Evolutionary conservation across 768 basidiomycete genomes (phyloP).

Genomic region (Trametes meyenii): DNA sequence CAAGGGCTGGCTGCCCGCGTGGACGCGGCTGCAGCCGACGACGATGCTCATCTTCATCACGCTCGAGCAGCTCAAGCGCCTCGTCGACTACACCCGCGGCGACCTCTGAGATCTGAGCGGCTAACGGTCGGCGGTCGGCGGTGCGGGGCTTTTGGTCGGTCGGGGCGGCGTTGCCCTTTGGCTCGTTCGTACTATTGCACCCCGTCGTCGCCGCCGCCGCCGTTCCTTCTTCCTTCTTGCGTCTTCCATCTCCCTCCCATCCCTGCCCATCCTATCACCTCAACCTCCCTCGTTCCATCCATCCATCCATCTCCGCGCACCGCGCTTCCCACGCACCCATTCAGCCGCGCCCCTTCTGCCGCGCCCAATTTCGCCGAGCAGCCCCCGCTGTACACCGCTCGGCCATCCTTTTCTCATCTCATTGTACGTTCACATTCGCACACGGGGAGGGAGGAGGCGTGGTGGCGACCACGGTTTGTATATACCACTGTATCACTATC

Average conservation of each 20-base stretch:
- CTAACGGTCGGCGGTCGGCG: too few relatives aligned
- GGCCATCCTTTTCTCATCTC: not conserved
- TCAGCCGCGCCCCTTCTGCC: not conserved
- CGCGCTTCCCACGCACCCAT: slow-evolving; percentile 1
- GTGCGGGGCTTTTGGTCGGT: too few relatives aligned
- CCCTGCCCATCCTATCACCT: not conserved
- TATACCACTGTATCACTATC: slow-evolving; percentile 13
- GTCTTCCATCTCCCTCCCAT: not conserved
- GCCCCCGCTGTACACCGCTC: slow-evolving; percentile 16
- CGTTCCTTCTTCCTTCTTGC: not conserved
- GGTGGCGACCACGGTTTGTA: slow-evolving; percentile 8
- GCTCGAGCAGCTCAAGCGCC: slow-evolving; percentile 77
- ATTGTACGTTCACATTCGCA: slow-evolving; percentile 6
- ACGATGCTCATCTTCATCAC: slow-evolving; percentile 88
- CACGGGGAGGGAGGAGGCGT: not conserved
- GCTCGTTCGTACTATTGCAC: too few relatives aligned
- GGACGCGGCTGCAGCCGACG: slow-evolving; percentile 83
- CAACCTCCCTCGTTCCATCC: not conserved
- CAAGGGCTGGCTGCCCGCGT: slow-evolving; percentile 89
- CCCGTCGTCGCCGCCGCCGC: not conserved
- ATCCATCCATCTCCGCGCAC: not conserved
- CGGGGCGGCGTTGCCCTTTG: too few relatives aligned
- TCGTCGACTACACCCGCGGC: slow-evolving; percentile 57
- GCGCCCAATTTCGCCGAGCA: slow-evolving; percentile 7
- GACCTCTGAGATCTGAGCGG: slow-evolving; percentile 7